phyloP scores from a whole-genome alignment of 805 yeast species.

The Sungouiozyma intestinalis region DNA sequence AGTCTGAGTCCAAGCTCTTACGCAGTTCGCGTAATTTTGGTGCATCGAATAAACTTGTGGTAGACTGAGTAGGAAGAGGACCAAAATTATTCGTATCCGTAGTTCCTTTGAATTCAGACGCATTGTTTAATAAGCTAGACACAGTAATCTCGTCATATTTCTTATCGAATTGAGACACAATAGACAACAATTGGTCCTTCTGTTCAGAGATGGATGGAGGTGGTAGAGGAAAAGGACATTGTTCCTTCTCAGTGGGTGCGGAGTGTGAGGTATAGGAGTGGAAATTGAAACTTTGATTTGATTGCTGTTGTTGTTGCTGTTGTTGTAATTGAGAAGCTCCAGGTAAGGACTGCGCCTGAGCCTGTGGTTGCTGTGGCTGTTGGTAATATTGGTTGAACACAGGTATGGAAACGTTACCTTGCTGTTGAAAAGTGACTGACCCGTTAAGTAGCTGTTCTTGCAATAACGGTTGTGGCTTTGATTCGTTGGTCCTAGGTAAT shows the following conservation, averaged over 20 bases:
- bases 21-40: slow-evolving; percentile 82
- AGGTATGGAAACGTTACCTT: slow-evolving; percentile 25
- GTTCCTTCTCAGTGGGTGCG: slow-evolving; percentile 22
- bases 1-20: slow-evolving; percentile 52
- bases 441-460: slow-evolving; percentile 28
- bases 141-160: slow-evolving; percentile 24
- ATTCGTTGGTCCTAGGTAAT: slow-evolving; percentile 2
- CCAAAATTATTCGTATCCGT: slow-evolving; percentile 46
- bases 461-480: slow-evolving; percentile 18
- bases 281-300: slow-evolving; percentile 6
- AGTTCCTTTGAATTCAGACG: slow-evolving; percentile 37
- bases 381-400: slow-evolving; percentile 21
- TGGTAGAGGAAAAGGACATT: slow-evolving; percentile 28
- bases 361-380: slow-evolving; percentile 7
- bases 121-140: slow-evolving; percentile 35
- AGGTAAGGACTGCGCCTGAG: slow-evolving; percentile 5
- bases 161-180: slow-evolving; percentile 17
- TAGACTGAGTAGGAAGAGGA: slow-evolving; percentile 64
- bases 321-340: slow-evolving; percentile 1
- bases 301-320: slow-evolving; percentile 2
- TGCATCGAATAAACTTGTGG: slow-evolving; percentile 68
- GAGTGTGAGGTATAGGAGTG: slow-evolving; percentile 10
- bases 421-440: slow-evolving; percentile 25
- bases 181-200: slow-evolving; percentile 10
- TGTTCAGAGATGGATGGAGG: slow-evolving; percentile 20